Base-by-base conservation (phyloP, 1,284 basidiomycete species). In the Spongispora temasekensis region DNA sequence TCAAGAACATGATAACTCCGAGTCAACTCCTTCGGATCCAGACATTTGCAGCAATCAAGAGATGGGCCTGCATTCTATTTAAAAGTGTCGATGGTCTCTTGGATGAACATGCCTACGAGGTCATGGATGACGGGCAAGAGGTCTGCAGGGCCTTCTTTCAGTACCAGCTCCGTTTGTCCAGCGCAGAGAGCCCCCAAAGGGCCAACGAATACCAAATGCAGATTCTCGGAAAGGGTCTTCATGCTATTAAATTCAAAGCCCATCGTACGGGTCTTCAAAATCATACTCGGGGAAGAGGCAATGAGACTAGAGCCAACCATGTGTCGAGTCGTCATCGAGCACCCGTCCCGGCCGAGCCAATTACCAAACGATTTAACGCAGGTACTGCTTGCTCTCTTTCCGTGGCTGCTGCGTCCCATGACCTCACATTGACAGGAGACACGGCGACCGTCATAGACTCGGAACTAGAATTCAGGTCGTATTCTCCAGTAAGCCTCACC, bases 131-230 rank as follows among this genome's bases (percentile, higher is more conserved):
- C 25, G 68, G 63, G 5, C 8, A 54, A 52, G 42, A 44, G 52
- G 37, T 71, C 7, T 74, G 54, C 61, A 32, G 10, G 40, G 54
- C 21, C 32, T 72, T 74, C 55, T 48, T 74, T 56, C 5, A 61
- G 17, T 72, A 66, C 52, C 62, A 74, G 52, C 3, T 12, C n/a
- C 44, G 0, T 27, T 48, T 71, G 44, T 19, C 28, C 28, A 13
- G 4, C n/a, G n/a, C n/a, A 44, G 50, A 46, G 5, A 23, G 21
- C 9, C 6, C 2, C 15, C 0, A 31, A 5, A 8, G 8, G 9
- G 59, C 51, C 21, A 4, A 5, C 7, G 3, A 34, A 23, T 59
- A 53, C 56, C 8, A 4, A 1, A 12, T 0, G 10, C 40, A 7
- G 0, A 1, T 73, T 19, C 0, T 12, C 40, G 59, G 44, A 31